phyloP scores from a whole-genome alignment of 805 yeast genomes.

The Ogataea glucozyma region DNA sequence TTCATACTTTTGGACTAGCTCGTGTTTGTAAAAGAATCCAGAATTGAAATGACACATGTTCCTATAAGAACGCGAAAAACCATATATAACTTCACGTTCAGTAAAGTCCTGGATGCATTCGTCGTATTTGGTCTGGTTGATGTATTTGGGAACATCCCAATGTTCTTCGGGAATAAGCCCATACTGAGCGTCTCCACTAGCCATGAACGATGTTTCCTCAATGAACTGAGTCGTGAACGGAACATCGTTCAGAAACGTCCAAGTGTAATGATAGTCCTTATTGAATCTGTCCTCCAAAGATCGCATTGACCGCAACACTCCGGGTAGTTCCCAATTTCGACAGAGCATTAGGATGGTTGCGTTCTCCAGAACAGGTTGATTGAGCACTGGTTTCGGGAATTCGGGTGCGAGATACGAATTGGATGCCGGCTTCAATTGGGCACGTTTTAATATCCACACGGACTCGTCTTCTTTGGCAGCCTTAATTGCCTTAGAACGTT shows the following conservation, averaged over 20 bases:
- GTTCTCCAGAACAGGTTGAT: conserved; percentile 53
- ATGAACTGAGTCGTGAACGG: conserved; percentile 66
- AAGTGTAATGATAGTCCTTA: conserved; percentile 62
- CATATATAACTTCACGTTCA: conserved; percentile 58
- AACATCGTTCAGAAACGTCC: conserved; percentile 79
- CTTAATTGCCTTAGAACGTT: conserved; percentile 12
- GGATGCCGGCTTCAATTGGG: conserved; percentile 38
- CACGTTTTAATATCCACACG: conserved; percentile 11
- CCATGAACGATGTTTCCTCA: conserved; percentile 59
- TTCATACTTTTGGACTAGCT: conserved; percentile 67
- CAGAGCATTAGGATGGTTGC: conserved; percentile 89
- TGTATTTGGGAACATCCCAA: conserved; percentile 77
- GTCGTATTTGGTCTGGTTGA: conserved; percentile 58
- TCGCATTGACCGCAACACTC: conserved; percentile 75
- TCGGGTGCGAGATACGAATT: conserved; percentile 39
- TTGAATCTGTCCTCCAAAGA: conserved; percentile 77
- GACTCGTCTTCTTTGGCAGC: conserved; percentile 17
- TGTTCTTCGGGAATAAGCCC: conserved; percentile 65
- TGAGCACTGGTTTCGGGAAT: conserved; percentile 23
- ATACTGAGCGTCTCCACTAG: conserved; percentile 66
- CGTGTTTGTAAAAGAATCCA: conserved; percentile 85
- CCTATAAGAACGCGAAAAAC: conserved; percentile 66
- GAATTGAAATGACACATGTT: conserved; percentile 96
- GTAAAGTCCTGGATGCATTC: conserved; percentile 46
- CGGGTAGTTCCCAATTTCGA: conserved; percentile 74